Evolutionary conservation across 345 rosid species (phyloP).

Genomic region (Anacardium occidentale): DNA sequence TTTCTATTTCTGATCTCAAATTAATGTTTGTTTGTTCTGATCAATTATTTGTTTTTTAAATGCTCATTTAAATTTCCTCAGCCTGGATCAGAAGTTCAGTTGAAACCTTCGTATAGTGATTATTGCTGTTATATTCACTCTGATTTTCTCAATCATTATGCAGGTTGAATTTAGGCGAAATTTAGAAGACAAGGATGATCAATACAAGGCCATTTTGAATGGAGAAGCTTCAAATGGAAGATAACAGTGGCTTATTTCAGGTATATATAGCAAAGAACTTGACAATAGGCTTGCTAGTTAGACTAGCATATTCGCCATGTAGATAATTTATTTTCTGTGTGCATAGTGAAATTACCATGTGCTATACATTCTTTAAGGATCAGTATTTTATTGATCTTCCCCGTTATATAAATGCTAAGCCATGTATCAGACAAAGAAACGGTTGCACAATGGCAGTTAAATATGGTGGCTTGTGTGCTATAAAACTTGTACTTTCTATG

Average conservation of each 20-base stretch:
- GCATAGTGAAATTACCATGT: not conserved
- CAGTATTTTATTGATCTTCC: not conserved
- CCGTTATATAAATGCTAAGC: not conserved
- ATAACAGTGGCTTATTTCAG: constrained; percentile 52
- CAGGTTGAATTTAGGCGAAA: constrained; percentile 76
- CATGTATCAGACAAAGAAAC: no score
- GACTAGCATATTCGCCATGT: not conserved
- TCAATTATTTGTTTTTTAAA: not conserved
- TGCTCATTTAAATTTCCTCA: no score
- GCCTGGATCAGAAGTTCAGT: no score
- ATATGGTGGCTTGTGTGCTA: no score
- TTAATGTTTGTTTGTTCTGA: not conserved
- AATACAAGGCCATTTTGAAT: constrained; percentile 50
- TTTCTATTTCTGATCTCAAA: no score
- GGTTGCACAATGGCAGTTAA: not conserved
- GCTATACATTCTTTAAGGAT: not conserved
- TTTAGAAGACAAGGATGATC: constrained; percentile 64
- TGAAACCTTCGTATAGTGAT: no score
- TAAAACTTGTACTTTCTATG: no score
- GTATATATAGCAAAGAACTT: constrained; percentile 55
- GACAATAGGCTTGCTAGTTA: constrained; percentile 49
- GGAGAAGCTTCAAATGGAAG: constrained; percentile 60
- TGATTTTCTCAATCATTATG: not conserved
- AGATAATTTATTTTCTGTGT: not conserved
- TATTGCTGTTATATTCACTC: not conserved